These are phyloP conservation scores for Mycena filopes DNA, from an alignment of 768 basidiomycete species.

Conservation along the genomic window DNA sequence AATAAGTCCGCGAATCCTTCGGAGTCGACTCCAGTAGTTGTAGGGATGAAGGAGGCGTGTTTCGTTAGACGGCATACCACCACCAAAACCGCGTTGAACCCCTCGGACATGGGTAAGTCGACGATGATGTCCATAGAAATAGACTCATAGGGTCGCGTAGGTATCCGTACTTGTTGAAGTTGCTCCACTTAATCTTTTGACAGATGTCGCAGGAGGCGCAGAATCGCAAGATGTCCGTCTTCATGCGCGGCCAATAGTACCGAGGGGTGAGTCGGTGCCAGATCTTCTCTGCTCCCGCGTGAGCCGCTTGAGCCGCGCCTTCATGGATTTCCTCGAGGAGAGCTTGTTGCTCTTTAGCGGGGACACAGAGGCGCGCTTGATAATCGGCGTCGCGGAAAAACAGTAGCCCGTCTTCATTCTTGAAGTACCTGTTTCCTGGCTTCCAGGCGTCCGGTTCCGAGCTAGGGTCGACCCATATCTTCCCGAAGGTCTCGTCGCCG, in stretches of 20 bases:
- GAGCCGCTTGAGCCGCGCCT: constrained; percentile 16
- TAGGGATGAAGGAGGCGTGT: constrained; percentile 25
- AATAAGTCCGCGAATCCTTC: not conserved
- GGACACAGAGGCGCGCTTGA: constrained; percentile 28
- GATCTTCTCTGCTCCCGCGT: not conserved
- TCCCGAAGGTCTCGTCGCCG: not conserved
- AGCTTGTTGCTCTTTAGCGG: not conserved
- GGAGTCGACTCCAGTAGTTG: constrained; percentile 2
- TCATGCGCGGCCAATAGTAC: not conserved
- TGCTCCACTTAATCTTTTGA: not conserved
- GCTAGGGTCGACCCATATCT: not conserved
- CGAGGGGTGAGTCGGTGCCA: not conserved
- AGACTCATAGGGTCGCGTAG: constrained; percentile 31
- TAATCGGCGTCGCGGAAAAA: constrained; percentile 31
- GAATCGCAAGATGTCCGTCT: not conserved
- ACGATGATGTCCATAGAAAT: constrained; percentile 39
- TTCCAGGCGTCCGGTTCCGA: not conserved
- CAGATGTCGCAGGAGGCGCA: not conserved
- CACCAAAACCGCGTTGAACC: constrained; percentile 6
- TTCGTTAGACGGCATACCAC: not conserved
- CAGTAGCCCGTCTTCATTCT: constrained; percentile 24
- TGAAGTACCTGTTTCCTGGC: constrained; percentile 23
- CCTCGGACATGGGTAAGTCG: constrained; percentile 35
- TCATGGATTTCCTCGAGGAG: constrained; percentile 20
- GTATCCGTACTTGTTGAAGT: constrained; percentile 27